These are phyloP conservation scores for Pythium periplocum DNA, from an alignment of 352 stramenopile genomes.

Conservation along the genomic window DNA sequence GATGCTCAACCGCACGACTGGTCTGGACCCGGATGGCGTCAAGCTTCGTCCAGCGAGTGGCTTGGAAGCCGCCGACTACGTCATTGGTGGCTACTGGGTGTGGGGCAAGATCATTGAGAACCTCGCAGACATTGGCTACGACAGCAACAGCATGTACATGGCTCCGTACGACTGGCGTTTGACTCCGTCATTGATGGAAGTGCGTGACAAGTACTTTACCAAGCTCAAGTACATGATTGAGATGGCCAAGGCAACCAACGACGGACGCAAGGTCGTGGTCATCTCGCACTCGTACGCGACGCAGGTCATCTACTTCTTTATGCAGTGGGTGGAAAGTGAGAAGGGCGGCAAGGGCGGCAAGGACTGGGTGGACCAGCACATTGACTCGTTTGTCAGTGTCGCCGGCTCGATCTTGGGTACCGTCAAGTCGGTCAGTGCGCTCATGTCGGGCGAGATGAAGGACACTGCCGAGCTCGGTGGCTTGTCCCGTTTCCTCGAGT, in stretches of 20 bases:
- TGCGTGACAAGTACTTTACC: conserved; percentile 88
- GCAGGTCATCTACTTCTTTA: conserved; percentile 92
- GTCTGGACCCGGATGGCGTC: conserved; percentile 84
- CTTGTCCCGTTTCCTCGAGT: conserved; percentile 81
- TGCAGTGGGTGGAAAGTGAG: conserved; percentile 91
- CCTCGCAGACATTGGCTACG: conserved; percentile 90
- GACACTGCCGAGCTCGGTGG: conserved; percentile 89
- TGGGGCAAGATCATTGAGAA: conserved; percentile 91
- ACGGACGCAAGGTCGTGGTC: conserved; percentile 86
- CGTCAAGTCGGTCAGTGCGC: conserved; percentile 87
- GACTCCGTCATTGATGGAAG: conserved; percentile 62
- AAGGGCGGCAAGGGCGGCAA: conserved; percentile 80
- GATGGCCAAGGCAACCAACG: conserved; percentile 65
- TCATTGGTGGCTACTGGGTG: conserved; percentile 94
- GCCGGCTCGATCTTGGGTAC: conserved; percentile 91
- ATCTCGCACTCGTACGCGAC: conserved; percentile 91
- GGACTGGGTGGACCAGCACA: conserved; percentile 91
- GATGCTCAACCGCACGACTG: conserved; percentile 85
- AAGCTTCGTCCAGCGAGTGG: conserved; percentile 78
- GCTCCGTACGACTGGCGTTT: conserved; percentile 86
- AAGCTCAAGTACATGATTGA: conserved; percentile 93
- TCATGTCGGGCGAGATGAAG: conserved; percentile 95
- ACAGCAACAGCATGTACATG: conserved; percentile 88
- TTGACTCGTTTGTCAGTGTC: conserved; percentile 92
- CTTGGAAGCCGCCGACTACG: conserved; percentile 91